phyloP scores from a whole-genome alignment of 2,329 filamentous ascomycete species.

The Penicillium olsonii region DNA sequence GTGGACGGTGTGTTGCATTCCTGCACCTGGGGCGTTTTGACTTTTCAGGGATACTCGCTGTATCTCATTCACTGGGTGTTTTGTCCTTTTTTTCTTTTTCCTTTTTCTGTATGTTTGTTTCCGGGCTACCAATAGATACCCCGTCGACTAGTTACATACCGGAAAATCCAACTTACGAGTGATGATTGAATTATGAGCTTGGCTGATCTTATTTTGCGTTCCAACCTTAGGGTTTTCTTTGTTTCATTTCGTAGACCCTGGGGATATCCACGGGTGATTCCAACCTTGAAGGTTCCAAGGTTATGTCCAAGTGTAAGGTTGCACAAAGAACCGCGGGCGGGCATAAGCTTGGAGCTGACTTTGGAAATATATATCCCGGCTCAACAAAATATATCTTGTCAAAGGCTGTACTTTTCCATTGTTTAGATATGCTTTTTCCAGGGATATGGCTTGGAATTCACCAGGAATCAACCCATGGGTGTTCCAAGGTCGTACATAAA shows the following conservation, averaged over 20 bases:
- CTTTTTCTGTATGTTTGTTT: slow-evolving; percentile 1
- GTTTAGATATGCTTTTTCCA: too few relatives aligned
- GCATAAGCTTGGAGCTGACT: too few relatives aligned
- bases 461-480: too few relatives aligned
- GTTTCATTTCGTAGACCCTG: slow-evolving; percentile 1
- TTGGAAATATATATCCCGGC: too few relatives aligned
- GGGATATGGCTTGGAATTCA: too few relatives aligned
- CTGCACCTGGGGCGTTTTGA: slow-evolving; percentile 15
- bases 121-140: slow-evolving; percentile 1
- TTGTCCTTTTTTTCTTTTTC: not conserved
- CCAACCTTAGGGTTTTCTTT: too few relatives aligned
- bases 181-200: slow-evolving; percentile 1
- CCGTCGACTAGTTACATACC: not conserved
- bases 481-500: too few relatives aligned
- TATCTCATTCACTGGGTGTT: not conserved
- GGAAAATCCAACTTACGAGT: slow-evolving; percentile 5
- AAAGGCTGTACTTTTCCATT: too few relatives aligned
- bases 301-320: not conserved
- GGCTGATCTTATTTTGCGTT: too few relatives aligned
- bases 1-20: slow-evolving; percentile 8
- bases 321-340: not conserved
- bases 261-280: too few relatives aligned
- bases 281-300: too few relatives aligned
- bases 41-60: not conserved
- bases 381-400: too few relatives aligned